Evolutionary conservation across 2,329 filamentous ascomycete genomes (phyloP), one percentile per base, ranked within the genome.

Genomic region (Trichoderma koningii): DNA sequence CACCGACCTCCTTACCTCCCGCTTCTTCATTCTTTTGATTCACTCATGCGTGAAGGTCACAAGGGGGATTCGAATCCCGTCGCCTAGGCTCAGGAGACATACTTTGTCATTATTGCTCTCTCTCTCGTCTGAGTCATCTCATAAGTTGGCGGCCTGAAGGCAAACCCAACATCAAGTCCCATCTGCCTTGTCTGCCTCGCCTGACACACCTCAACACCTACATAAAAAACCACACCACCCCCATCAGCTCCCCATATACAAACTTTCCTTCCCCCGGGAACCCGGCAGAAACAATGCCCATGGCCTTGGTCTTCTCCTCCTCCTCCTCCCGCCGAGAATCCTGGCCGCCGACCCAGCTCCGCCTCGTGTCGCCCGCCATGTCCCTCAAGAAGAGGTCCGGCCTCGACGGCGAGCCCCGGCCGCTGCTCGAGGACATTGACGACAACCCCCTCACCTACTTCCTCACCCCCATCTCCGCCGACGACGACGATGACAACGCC

Each of bases 381-480:
- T 77, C 80, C 7, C 42, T 64, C 56, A 63, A 67, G 23, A 66
- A 66, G 52, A 65, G 63, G 45, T 70, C 68, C 51, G 77, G 78
- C 63, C 76, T 78, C 67, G 76, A 79, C 7, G 73, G 78, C 68
- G 76, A 79, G 53, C 76, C 75, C 9, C 74, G 76, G 23, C 79
- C 79, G 23, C 77, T 80, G 21, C 77, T 82, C 60, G 79, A 83
- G 45, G 77, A 82, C 64, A 81, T 83, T 60, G 80, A 83, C 67
- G 79, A 83, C 52, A 81, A 85, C 68, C 84, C 84, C 17, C 77
- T 86, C 59, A 82, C 79, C 55, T 85, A 84, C 73, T 87, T 86
- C 68, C 78, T 86, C 48, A 85, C 83, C 1, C 81, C 84, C 1
- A 76, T 79, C 0, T 77, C 81, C 0, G 75, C 76, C 12, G 70